Conservation (phyloP, 208 protist species). For the Leptomonas seymouri region DNA sequence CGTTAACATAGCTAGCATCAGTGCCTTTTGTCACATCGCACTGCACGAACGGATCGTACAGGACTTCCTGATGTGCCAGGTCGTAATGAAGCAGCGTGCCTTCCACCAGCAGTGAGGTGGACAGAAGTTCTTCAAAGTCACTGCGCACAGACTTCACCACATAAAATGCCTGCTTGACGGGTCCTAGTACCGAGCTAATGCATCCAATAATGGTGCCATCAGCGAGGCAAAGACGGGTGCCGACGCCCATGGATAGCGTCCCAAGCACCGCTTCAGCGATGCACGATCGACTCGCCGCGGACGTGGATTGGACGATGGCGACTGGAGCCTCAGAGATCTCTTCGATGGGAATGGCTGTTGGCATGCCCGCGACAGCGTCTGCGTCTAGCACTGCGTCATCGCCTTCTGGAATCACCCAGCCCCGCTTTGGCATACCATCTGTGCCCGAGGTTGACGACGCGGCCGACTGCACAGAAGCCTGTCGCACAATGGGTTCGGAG, state of each 20-base stretch:
- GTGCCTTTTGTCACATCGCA: slow-evolving; percentile 70
- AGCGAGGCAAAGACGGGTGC: slow-evolving; percentile 65
- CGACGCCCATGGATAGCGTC: slow-evolving; percentile 59
- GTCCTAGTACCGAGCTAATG: slow-evolving; percentile 64
- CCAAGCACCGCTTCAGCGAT: slow-evolving; percentile 52
- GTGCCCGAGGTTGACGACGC: slow-evolving; percentile 11
- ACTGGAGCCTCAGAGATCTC: slow-evolving; percentile 63
- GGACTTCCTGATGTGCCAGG: slow-evolving; percentile 49
- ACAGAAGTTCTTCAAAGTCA: slow-evolving; percentile 27
- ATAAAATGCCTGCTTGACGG: slow-evolving; percentile 61
- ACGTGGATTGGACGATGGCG: slow-evolving; percentile 42
- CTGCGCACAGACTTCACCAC: slow-evolving; percentile 32
- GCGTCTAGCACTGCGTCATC: slow-evolving; percentile 33
- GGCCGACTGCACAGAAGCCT: slow-evolving; percentile 24
- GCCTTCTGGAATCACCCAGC: slow-evolving; percentile 15
- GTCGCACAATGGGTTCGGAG: slow-evolving; percentile 63
- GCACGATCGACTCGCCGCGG: slow-evolving; percentile 24
- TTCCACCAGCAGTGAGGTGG: slow-evolving; percentile 7
- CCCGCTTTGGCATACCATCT: not conserved
- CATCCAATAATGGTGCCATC: slow-evolving; percentile 62
- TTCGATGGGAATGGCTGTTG: slow-evolving; percentile 38
- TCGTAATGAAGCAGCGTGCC: slow-evolving; percentile 61
- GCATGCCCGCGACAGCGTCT: not conserved
- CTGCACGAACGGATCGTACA: slow-evolving; percentile 55
- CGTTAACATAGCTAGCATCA: slow-evolving; percentile 89